phyloP scores from a whole-genome alignment of 2,329 filamentous ascomycete genomes.

The Didymella pinodella region DNA sequence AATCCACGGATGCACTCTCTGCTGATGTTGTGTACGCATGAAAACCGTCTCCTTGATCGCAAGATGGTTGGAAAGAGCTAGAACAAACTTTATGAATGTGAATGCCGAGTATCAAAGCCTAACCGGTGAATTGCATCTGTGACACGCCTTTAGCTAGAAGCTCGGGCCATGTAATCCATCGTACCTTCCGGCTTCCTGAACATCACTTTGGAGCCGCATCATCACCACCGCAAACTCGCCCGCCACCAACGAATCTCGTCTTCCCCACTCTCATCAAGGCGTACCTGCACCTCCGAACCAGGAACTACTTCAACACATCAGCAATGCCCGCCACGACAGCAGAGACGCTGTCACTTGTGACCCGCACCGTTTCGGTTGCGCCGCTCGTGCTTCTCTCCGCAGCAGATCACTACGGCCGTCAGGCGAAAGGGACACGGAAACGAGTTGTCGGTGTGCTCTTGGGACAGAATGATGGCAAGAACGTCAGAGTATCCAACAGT shows the following conservation, averaged over 20 bases:
- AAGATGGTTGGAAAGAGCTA: too few species aligned
- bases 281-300: slow-evolving; percentile 10
- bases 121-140: slow-evolving; percentile 8
- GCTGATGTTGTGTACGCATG: background rate
- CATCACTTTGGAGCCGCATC: slow-evolving; percentile 46
- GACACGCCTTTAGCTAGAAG: slow-evolving; percentile 32
- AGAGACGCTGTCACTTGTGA: slow-evolving; percentile 94
- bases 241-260: slow-evolving; percentile 27
- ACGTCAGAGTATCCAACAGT: slow-evolving; percentile 97
- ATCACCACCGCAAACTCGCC: slow-evolving; percentile 35
- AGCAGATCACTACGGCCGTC: slow-evolving; percentile 97
- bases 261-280: slow-evolving; percentile 8
- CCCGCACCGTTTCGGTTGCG: slow-evolving; percentile 93
- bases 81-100: too few species aligned
- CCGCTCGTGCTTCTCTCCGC: slow-evolving; percentile 96
- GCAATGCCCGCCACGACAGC: slow-evolving; percentile 94
- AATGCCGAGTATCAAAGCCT: background rate
- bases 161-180: slow-evolving; percentile 19
- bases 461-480: slow-evolving; percentile 95
- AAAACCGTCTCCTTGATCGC: background rate
- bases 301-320: slow-evolving; percentile 19
- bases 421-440: slow-evolving; percentile 85
- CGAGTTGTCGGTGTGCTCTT: slow-evolving; percentile 94
- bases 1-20: background rate
- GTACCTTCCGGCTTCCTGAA: slow-evolving; percentile 41